Conservation (phyloP, 2,329 filamentous ascomycete species). For the Nemania diffusa region DNA sequence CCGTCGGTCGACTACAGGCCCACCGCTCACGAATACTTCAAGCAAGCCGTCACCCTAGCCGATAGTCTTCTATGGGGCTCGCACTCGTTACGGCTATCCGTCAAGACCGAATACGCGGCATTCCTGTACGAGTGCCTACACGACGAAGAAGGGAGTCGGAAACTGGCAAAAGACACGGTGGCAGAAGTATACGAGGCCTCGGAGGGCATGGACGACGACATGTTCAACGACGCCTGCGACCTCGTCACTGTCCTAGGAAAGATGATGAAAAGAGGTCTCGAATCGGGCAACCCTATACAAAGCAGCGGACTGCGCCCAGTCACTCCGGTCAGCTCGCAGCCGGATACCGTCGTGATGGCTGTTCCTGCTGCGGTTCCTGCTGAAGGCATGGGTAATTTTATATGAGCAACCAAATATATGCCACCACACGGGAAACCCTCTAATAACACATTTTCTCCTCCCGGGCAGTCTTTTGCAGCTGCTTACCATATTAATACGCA, state of each 20-base stretch:
- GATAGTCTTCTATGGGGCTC: constrained; percentile 83
- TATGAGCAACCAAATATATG: constrained; percentile 34
- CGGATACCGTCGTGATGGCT: constrained; percentile 36
- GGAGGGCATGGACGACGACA: constrained; percentile 94
- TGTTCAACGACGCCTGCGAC: constrained; percentile 91
- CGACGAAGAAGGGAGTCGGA: constrained; percentile 79
- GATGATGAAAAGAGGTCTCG: constrained; percentile 83
- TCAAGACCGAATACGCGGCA: constrained; percentile 91
- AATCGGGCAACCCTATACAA: constrained; percentile 42
- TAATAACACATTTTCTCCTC: background rate
- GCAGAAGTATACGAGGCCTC: constrained; percentile 90
- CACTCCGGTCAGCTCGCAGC: constrained; percentile 36
- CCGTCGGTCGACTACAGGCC: constrained; percentile 84
- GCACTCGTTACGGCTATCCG: constrained; percentile 87
- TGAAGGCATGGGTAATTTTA: constrained; percentile 45
- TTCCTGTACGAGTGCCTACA: constrained; percentile 95
- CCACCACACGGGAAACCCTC: background rate
- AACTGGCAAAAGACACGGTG: constrained; percentile 83
- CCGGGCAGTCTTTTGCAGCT: background rate
- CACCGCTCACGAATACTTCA: constrained; percentile 82
- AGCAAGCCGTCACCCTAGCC: constrained; percentile 78
- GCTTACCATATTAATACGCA: background rate
- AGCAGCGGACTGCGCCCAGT: constrained; percentile 34
- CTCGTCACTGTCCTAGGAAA: constrained; percentile 86
- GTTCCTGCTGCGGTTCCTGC: constrained; percentile 41